Conservation (phyloP, 163 green algal genomes). For the Scenedesmus sp. region DNA sequence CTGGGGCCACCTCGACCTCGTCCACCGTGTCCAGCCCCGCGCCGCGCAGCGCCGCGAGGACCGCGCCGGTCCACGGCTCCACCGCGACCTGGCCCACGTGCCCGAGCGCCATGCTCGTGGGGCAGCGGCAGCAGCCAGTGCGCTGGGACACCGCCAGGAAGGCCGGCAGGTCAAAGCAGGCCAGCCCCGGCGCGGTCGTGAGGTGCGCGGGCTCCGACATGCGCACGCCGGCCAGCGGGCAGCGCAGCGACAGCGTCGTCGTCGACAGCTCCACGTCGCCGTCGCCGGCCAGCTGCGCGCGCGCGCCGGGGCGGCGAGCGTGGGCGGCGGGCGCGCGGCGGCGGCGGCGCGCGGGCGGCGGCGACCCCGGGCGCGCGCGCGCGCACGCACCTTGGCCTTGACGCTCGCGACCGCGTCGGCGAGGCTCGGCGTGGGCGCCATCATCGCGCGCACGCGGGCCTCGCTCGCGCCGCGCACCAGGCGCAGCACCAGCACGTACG, state of each 20-base stretch:
- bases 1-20: conserved; percentile 35
- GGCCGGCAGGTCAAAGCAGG: conserved; percentile 25
- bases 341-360: neutral
- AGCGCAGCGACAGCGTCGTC: conserved; percentile 29
- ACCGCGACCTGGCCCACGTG: neutral
- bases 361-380: neutral
- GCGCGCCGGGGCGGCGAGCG: neutral
- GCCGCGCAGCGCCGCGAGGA: neutral
- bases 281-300: conserved; percentile 18
- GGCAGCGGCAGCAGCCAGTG: conserved; percentile 25
- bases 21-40: conserved; percentile 13
- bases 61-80: conserved; percentile 11
- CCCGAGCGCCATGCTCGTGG: conserved; percentile 6
- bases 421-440: conserved; percentile 1
- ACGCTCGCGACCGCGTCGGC: neutral
- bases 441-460: neutral
- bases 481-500: conserved; percentile 23
- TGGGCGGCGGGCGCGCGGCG: neutral
- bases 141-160: conserved; percentile 23
- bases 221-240: conserved; percentile 15
- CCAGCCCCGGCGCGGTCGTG: neutral
- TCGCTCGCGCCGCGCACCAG: neutral
- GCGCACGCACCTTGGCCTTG: conserved; percentile 22
- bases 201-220: conserved; percentile 22
- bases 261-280: conserved; percentile 33